Percentiles rank a stretch among this genome's conserved stretches.
Conservation (phyloP, 257 asterid genomes). For the Nicotiana benthamiana region DNA sequence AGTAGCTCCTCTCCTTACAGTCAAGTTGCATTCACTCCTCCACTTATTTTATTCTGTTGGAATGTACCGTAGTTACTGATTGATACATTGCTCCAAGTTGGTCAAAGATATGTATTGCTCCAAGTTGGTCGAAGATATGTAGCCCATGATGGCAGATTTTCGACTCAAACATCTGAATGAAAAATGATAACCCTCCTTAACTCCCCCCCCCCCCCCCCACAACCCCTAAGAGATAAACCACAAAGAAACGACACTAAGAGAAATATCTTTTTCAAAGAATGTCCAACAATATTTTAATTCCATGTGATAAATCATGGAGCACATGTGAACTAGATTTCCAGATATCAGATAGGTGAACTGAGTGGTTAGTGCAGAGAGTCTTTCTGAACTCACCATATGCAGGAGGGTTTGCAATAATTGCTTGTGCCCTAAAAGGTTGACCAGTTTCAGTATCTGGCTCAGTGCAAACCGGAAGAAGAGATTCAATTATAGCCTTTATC, state of each 20-base stretch:
- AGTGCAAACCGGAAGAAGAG: constrained; percentile 98
- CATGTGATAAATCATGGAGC: neutral
- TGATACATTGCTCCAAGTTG: neutral
- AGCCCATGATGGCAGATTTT: neutral
- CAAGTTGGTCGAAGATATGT: neutral
- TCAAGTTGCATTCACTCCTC: neutral
- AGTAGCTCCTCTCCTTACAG: neutral
- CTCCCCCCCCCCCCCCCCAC: neutral
- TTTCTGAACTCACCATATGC: constrained; percentile 73
- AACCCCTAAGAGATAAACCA: too few species aligned
- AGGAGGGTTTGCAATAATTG: constrained; percentile 98
- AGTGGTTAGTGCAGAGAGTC: neutral
- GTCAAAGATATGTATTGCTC: neutral
- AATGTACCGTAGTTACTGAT: neutral
- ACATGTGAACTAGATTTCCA: neutral
- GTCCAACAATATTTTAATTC: neutral
- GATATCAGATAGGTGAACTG: neutral
- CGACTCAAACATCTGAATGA: neutral
- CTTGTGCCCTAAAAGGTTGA: constrained; percentile 88
- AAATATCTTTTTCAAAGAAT: neutral
- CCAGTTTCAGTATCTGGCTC: constrained; percentile 77
- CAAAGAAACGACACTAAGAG: neutral
- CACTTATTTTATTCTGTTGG: neutral
- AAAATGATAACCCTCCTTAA: neutral
- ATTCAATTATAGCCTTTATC: constrained; percentile 80